These are phyloP conservation scores for Penicillium sp. DNA, from an alignment of 2,329 filamentous ascomycete genomes.

Conservation along the genomic window DNA sequence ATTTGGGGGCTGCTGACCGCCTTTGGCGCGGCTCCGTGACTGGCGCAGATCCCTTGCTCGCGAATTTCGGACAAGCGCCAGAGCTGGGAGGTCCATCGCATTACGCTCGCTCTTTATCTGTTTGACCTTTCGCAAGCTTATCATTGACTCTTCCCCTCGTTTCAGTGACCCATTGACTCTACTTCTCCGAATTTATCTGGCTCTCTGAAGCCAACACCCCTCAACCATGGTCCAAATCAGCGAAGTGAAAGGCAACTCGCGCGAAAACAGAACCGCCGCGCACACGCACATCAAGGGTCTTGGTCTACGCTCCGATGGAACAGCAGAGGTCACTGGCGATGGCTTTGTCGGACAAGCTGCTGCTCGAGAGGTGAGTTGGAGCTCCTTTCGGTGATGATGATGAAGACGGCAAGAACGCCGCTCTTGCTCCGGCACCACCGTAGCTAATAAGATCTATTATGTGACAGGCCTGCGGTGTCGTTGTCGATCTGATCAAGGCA, in stretches of 20 bases:
- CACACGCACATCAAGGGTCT: constrained; percentile 98
- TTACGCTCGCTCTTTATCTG: constrained; percentile 18
- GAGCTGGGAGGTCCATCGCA: constrained; percentile 16
- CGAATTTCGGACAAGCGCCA: constrained; percentile 39
- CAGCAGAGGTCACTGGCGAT: constrained; percentile 73
- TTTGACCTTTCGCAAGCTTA: constrained; percentile 14
- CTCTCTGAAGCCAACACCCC: constrained; percentile 31
- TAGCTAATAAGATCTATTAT: constrained; percentile 17
- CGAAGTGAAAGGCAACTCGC: constrained; percentile 90
- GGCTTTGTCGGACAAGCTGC: constrained; percentile 89
- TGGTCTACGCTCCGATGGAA: constrained; percentile 81
- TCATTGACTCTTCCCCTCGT: background rate
- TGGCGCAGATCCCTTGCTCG: constrained; percentile 34
- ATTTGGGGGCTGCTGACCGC: constrained; percentile 42
- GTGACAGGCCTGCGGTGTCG: constrained; percentile 81
- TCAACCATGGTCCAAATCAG: constrained; percentile 79
- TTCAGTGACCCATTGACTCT: constrained; percentile 5
- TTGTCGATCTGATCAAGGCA: constrained; percentile 91
- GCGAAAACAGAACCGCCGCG: constrained; percentile 93
- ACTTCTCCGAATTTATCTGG: constrained; percentile 13
- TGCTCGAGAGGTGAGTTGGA: constrained; percentile 76
- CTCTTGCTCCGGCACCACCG: background rate
- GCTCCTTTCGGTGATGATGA: constrained; percentile 1
- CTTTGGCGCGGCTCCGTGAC: constrained; percentile 32
- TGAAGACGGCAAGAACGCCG: background rate